phyloP scores from a whole-genome alignment of 208 protist species.

The Crithidia fasciculata region DNA sequence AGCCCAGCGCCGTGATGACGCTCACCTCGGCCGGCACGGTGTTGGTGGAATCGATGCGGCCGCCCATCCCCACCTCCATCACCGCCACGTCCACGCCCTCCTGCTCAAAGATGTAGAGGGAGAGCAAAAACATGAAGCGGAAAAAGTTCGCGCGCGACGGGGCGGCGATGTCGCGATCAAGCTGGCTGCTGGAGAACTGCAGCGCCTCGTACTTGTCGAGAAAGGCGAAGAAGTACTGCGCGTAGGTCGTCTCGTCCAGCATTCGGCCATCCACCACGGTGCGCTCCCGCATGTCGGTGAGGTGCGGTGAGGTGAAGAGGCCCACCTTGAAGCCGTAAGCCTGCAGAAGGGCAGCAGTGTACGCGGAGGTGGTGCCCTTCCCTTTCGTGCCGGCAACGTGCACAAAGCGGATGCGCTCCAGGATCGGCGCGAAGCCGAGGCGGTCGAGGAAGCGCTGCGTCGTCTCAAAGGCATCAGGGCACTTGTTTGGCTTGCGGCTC shows the following conservation, averaged over 20 bases:
- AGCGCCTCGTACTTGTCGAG: constrained; percentile 60
- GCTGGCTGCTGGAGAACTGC: constrained; percentile 56
- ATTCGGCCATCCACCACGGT: constrained; percentile 80
- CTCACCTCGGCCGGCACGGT: constrained; percentile 83
- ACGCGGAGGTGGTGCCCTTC: constrained; percentile 89
- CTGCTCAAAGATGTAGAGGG: constrained; percentile 73
- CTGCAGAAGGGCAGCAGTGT: constrained; percentile 82
- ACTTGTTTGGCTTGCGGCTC: constrained; percentile 37
- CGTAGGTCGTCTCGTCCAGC: constrained; percentile 70
- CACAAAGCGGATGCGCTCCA: constrained; percentile 93
- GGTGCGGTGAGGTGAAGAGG: constrained; percentile 92
- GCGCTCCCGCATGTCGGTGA: constrained; percentile 87
- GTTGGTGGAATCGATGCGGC: constrained; percentile 93
- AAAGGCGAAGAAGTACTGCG: constrained; percentile 81
- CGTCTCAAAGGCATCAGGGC: constrained; percentile 91
- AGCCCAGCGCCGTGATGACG: constrained; percentile 92
- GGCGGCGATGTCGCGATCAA: constrained; percentile 50
- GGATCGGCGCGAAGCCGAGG: constrained; percentile 92
- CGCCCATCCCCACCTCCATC: constrained; percentile 95
- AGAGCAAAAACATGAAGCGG: constrained; percentile 87
- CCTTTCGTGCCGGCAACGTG: constrained; percentile 94
- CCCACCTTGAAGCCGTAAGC: constrained; percentile 86
- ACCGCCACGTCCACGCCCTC: constrained; percentile 91
- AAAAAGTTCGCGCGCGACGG: constrained; percentile 74
- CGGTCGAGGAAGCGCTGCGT: constrained; percentile 64